Conservation (phyloP, 345 rosid species). For the Salix caprea region DNA sequence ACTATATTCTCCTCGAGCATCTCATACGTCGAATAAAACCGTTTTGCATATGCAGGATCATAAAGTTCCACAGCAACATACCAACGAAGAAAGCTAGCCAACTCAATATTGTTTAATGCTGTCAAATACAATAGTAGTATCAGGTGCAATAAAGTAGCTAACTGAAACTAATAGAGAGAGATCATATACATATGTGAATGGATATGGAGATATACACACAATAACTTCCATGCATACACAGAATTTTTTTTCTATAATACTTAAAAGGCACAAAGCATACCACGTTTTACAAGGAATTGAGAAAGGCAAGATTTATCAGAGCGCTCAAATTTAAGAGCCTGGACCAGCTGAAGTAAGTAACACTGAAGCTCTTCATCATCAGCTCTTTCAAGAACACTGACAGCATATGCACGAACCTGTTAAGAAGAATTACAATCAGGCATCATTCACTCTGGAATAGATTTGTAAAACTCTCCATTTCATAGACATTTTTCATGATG, state of each 20-base stretch:
- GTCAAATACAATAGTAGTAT: slow-evolving; percentile 22
- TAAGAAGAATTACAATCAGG: slow-evolving; percentile 17
- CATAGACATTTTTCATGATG: not conserved
- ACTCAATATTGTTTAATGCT: slow-evolving; percentile 77
- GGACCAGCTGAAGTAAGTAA: slow-evolving; percentile 95
- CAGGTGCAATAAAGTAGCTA: not conserved
- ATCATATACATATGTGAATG: too few relatives aligned
- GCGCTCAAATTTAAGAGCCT: slow-evolving; percentile 98
- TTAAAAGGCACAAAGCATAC: slow-evolving; percentile 38
- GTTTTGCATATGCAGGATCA: slow-evolving; percentile 79
- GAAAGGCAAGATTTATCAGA: slow-evolving; percentile 90
- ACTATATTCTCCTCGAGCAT: slow-evolving; percentile 66
- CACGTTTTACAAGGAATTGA: slow-evolving; percentile 87
- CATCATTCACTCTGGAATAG: slow-evolving; percentile 7
- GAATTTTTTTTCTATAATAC: not conserved
- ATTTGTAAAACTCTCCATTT: not conserved
- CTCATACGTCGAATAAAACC: slow-evolving; percentile 73
- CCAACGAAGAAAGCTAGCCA: slow-evolving; percentile 98
- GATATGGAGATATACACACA: not conserved
- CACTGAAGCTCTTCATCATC: slow-evolving; percentile 98
- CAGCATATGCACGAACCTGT: slow-evolving; percentile 99
- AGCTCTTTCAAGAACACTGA: slow-evolving; percentile 93
- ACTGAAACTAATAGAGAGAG: not conserved
- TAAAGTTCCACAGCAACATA: slow-evolving; percentile 87
- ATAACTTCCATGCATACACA: not conserved